phyloP scores from a whole-genome alignment of 2,329 filamentous ascomycete genomes.

The Nemania sp. region DNA sequence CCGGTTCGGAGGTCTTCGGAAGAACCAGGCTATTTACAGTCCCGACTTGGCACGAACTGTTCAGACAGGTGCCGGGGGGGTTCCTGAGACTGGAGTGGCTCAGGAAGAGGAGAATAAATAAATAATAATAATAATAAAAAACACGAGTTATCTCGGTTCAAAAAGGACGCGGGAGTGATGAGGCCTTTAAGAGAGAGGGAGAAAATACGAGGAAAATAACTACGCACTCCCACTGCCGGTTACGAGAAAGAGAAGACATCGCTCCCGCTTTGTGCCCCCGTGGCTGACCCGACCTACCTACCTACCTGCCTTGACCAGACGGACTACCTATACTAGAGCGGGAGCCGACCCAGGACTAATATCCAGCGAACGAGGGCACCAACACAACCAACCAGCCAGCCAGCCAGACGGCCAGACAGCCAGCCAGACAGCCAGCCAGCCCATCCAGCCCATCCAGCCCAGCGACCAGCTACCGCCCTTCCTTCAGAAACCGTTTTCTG shows the following conservation, averaged over 20 bases:
- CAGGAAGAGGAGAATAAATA: neutral
- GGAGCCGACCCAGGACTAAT: neutral
- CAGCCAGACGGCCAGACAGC: neutral
- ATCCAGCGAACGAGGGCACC: neutral
- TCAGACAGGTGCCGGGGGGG: neutral
- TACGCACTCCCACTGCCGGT: slow-evolving; percentile 6
- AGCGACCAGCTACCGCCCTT: slow-evolving; percentile 4
- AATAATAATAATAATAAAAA: too few relatives aligned
- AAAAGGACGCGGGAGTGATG: neutral
- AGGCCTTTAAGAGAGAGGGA: neutral
- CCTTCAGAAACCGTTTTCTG: slow-evolving; percentile 4
- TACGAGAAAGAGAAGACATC: slow-evolving; percentile 10
- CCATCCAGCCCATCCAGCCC: too few relatives aligned
- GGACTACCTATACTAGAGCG: neutral
- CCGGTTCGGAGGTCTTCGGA: slow-evolving; percentile 27
- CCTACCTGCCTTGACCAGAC: neutral
- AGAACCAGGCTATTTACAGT: slow-evolving; percentile 7
- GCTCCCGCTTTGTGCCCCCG: slow-evolving; percentile 12
- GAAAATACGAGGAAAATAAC: neutral
- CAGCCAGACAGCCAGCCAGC: neutral
- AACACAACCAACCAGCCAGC: neutral
- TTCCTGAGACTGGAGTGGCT: neutral
- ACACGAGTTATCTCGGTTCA: neutral
- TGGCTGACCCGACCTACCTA: neutral
- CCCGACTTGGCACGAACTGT: slow-evolving; percentile 14